Base-by-base conservation (phyloP, 169 alveolate genomes). In the Cystoisospora suis region DNA sequence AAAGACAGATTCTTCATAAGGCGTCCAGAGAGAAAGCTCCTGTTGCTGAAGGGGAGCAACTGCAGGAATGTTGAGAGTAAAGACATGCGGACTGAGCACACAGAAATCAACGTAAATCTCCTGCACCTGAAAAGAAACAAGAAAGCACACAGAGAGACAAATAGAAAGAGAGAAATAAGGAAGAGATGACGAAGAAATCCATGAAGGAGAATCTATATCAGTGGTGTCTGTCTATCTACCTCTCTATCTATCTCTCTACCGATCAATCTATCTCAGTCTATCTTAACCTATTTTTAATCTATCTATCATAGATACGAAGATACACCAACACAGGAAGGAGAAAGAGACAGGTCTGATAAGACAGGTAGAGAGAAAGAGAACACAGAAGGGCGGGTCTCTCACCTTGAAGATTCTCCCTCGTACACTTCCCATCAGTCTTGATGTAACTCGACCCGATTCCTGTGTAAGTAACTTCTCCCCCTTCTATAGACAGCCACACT, bases 61-160 rank as follows among this genome's bases (percentile, higher is more conserved):
- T 17, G 94, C 87, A 36, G 96, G 95, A 29, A 97, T 86, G 90
- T 96, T 96, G 34, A 97, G 90, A 65, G 98, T 93, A 94, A 97
- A 98, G n/a, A 97, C 91, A 90, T 96, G 97, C 42, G 92, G 94
- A 91, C 96, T 95, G 12, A 97, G 90, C 0, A 96, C 96, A 47
- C 91, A 95, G 83, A 95, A 95, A 91, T 97, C 99, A 0, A 97
- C 94, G 90, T 91, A 97, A n/a, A 97, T 93, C 94, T 97, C 99
- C 69, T 95, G 94, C 53, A 97, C 96, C 94, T 94, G 94, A 85
- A 38, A 44, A 42, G 32, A 23, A 53, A 53, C 12, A 53, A 53
- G 65, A 53, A 53, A 53, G 65, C 29, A 53, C 29, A 53, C 65
- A 53, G 65, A 53, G 65, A 53, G 29, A 53, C 29, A 12, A 53